Base-by-base conservation (phyloP, 2,329 filamentous ascomycete species). In the Diplodia sapinea region DNA sequence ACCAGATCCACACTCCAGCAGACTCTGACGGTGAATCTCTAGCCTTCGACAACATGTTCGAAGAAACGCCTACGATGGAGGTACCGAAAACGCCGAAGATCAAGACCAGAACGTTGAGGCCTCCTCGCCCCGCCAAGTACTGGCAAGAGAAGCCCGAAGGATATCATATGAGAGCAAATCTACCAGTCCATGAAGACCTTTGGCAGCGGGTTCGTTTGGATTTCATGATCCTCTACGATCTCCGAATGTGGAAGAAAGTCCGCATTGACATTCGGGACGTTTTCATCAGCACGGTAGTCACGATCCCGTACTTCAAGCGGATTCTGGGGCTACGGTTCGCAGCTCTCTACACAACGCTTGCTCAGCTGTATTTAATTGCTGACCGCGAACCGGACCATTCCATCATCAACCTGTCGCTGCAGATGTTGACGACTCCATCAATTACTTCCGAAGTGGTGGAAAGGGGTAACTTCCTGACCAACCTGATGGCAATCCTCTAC, bases 331-430 rank as follows among this genome's bases (percentile, higher is more conserved):
- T 99, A 52, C 88, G 95, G n/a, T 96, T 99, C 77, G 93, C 96
- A 65, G 94, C 93, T 0, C 84, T 99, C 3, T 99, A 99, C 79
- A 98, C 95, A 1, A 92, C 91, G 2, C 82, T 99, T 57, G 94
- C 95, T 5, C 94, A 99, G 77, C 83, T 99, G 3, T 99, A 98
- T 77, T 86, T 99, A 36, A 95, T 99, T 71, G 94, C 94, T 15
- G 95, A 99, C 76, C 87, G 95, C 70, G 95, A 99, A 77, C 95
- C 95, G 2, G 95, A 99, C 75, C 94, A 98, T 79, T 98, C 94
- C 12, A 98, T 99, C 75, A 97, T 99, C 83, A 97, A 97, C 76
- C 87, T 99, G 47, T 98, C 94, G 4, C 83, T 98, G 36, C 95
- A 99, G 76, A 96, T 99, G 88, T 83, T 99, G 70, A 99, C 95